Evolutionary conservation across 179 eudicot species (phyloP).

Genomic region (Spinacia oleracea): DNA sequence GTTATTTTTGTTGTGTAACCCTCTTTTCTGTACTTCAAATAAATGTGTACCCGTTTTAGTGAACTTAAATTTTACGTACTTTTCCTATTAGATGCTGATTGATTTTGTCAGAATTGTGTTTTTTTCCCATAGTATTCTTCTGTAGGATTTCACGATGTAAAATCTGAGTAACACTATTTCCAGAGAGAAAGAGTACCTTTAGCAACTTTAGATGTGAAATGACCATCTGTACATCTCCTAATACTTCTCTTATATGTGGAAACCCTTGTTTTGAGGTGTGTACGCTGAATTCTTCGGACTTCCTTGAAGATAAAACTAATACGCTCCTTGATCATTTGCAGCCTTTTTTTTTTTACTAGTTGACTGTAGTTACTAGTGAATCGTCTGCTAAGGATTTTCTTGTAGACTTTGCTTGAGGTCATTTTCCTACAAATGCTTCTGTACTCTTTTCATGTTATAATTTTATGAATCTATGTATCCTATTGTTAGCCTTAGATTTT

Average conservation of each 20-base stretch:
- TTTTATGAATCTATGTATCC: not conserved
- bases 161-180: not conserved
- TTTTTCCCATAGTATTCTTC: not conserved
- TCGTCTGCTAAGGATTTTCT: not conserved
- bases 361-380: not conserved
- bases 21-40: not conserved
- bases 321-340: not conserved
- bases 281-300: not conserved
- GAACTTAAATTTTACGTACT: not conserved
- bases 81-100: not conserved
- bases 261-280: not conserved
- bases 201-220: conserved; percentile 3
- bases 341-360: not conserved
- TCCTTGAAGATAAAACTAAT: not conserved
- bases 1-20: not conserved
- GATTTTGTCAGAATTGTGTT: not conserved
- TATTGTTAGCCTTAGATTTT: not conserved
- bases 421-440: not conserved
- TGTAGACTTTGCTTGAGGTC: not conserved
- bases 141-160: not conserved
- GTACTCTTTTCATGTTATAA: not conserved
- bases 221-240: not conserved
- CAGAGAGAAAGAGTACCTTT: not conserved
- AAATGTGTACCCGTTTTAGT: not conserved
- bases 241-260: not conserved